Evolutionary conservation across 106 monocot species (phyloP).

Genomic region (Dioscorea alata): DNA sequence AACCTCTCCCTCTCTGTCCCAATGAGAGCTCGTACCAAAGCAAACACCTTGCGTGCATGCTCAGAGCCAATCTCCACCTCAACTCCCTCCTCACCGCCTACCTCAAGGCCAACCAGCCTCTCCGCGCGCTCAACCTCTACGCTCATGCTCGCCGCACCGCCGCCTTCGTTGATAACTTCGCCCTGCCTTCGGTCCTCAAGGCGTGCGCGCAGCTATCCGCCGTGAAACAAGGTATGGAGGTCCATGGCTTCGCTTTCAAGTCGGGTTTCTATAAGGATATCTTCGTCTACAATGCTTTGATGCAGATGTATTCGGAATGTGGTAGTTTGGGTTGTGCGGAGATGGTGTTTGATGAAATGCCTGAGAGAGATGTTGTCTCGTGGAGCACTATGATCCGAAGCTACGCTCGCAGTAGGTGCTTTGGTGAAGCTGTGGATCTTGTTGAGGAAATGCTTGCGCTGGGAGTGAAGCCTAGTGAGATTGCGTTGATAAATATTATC

Average conservation of each 20-base stretch:
- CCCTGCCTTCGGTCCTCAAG: constrained; percentile 51
- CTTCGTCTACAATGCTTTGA: constrained; percentile 50
- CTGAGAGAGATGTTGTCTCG: constrained; percentile 50
- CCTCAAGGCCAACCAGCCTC: constrained; percentile 21
- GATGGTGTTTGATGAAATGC: constrained; percentile 54
- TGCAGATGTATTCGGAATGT: constrained; percentile 61
- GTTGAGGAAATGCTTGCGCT: constrained; percentile 33
- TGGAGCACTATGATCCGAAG: constrained; percentile 57
- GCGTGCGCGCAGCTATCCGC: constrained; percentile 29
- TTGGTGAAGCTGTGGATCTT: constrained; percentile 17
- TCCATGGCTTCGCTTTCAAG: constrained; percentile 44
- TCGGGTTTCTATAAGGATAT: constrained; percentile 32
- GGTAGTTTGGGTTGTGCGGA: constrained; percentile 10
- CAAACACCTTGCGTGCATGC: neutral
- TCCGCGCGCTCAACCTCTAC: constrained; percentile 29
- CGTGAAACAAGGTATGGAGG: constrained; percentile 16
- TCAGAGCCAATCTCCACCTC: constrained; percentile 14
- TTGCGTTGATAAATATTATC: constrained; percentile 42
- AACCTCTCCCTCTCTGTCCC: no score
- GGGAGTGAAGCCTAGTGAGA: constrained; percentile 25
- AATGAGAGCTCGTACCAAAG: neutral
- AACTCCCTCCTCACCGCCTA: constrained; percentile 50
- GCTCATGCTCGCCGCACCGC: constrained; percentile 8
- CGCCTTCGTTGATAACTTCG: constrained; percentile 29
- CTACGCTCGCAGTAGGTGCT: constrained; percentile 4